Conservation (phyloP, 225 moss, liverwort and hornwort species). For the Lunularia cruciata region DNA sequence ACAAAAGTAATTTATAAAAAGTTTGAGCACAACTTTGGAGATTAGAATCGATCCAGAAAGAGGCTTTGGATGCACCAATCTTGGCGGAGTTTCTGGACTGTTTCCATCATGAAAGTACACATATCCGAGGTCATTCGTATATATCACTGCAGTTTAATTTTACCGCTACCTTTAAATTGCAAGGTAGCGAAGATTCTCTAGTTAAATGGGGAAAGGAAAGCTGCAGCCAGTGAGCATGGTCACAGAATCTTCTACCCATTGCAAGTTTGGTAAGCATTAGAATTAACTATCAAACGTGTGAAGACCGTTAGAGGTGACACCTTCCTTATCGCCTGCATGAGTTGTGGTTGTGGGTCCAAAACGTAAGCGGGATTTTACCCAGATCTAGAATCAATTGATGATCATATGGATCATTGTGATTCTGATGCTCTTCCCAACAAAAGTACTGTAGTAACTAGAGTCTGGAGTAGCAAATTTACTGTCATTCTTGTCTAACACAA, state of each 20-base stretch:
- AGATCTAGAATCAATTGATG: background rate
- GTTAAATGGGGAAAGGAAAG: background rate
- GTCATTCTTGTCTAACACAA: background rate
- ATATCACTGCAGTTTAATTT: background rate
- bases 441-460: background rate
- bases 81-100: background rate
- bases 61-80: background rate
- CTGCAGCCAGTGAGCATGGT: background rate
- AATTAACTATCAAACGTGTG: background rate
- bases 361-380: background rate
- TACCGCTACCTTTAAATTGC: background rate
- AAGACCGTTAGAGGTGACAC: background rate
- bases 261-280: background rate
- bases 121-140: background rate
- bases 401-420: background rate
- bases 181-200: background rate
- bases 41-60: too few relatives aligned
- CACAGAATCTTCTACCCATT: background rate
- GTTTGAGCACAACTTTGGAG: too few relatives aligned
- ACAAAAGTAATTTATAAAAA: too few relatives aligned
- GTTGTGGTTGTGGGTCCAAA: constrained; percentile 1
- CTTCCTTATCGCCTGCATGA: background rate
- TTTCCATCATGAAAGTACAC: background rate
- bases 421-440: background rate
- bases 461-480: background rate